Base-by-base conservation (phyloP, 352 stramenopile genomes). In the Phytophthora vignae region DNA sequence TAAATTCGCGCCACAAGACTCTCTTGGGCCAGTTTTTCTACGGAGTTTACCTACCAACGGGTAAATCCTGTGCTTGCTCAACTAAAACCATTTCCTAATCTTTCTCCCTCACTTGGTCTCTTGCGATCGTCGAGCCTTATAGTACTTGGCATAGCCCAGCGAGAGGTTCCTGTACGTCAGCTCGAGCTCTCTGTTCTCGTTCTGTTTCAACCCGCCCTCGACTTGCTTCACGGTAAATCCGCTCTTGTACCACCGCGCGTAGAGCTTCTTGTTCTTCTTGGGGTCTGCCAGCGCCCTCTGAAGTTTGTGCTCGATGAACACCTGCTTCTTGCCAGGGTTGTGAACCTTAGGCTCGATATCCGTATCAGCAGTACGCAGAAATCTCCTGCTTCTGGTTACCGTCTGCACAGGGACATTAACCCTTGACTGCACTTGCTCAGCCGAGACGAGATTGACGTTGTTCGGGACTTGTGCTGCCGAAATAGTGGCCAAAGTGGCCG, bases 191-290 rank as follows among this genome's bases (percentile, higher is more conserved):
- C 27, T 31, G 48, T 67, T 75, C n/a, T 71, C 61, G 4, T 7
- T 50, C 27, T 63, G 38, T 8, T 33, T 4, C 15, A 75, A 57
- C 1, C 40, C 55, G 9, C 38, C 40, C 0, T 57, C 40, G 10
- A 75, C 61, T 57, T 63, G 42, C 27, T 63, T 71, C 22, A 44
- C n/a, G 19, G 68, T 60, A 19, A 52, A 58, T 22, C 68, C 68
- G 11, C 38, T 71, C 33, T 63, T 66, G 55, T 75, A 71, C 68
- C 68, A 75, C n/a, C 17, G 12, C 10, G 53, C 27, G 21, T 75
- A 75, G 4, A 73, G 44, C 19, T 52, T 73, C 22, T 54, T 59
- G 6, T 54, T 64, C 56, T 73, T 73, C 22, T 31, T 53, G 2
- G 65, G 57, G 52, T 67, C 46, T 49, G 57, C n/a, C 3, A 73